These are phyloP conservation scores for Aspergillus ibericus DNA, from an alignment of 2,329 filamentous ascomycete species.

Conservation along the genomic window DNA sequence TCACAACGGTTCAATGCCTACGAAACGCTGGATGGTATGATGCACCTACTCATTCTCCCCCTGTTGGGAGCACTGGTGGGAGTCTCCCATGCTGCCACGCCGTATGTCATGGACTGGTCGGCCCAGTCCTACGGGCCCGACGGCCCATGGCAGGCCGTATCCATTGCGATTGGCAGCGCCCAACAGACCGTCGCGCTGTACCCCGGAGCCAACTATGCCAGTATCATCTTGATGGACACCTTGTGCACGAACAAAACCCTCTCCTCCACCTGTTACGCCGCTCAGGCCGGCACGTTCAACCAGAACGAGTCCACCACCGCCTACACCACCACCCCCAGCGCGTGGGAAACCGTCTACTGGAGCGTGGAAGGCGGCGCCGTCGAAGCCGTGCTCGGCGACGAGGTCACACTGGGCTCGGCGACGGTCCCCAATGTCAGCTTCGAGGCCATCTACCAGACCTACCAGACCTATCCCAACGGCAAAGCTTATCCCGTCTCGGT, in stretches of 20 bases:
- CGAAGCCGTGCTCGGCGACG: constrained; percentile 12
- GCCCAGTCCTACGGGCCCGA: constrained; percentile 23
- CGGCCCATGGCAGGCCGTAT: constrained; percentile 30
- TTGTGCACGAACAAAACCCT: constrained; percentile 18
- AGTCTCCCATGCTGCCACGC: constrained; percentile 5
- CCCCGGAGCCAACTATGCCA: constrained; percentile 18
- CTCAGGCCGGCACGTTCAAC: constrained; percentile 15
- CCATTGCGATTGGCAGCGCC: constrained; percentile 18
- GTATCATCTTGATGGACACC: constrained; percentile 15
- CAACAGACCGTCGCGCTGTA: constrained; percentile 19
- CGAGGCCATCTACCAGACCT: constrained; percentile 17
- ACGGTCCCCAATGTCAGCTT: constrained; percentile 21
- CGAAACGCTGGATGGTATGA: background rate
- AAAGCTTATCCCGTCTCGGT: constrained; percentile 18
- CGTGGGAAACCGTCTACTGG: constrained; percentile 17
- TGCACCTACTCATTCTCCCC: constrained; percentile 2
- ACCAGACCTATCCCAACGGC: constrained; percentile 24
- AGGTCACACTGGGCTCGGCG: constrained; percentile 3
- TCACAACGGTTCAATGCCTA: background rate
- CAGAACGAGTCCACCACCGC: constrained; percentile 13
- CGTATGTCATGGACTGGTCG: constrained; percentile 20
- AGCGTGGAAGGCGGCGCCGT: constrained; percentile 13
- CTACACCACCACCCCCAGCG: constrained; percentile 1
- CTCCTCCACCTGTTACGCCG: constrained; percentile 18
- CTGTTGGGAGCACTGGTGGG: background rate